Conservation (phyloP, 2,329 filamentous ascomycete species). For the Ilyonectria robusta region DNA sequence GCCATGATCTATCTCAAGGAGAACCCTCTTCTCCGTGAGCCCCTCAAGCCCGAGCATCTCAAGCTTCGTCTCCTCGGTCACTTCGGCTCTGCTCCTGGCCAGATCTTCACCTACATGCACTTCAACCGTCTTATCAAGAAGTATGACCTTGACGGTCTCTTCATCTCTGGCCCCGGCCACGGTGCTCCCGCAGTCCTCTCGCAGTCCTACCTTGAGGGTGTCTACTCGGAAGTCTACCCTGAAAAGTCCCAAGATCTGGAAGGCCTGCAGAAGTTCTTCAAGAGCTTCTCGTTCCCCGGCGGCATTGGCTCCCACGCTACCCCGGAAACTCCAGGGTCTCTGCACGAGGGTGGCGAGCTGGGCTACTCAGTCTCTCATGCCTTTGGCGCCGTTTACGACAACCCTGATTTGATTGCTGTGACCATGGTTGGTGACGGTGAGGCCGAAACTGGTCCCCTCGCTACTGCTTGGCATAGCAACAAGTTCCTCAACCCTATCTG, state of each 20-base stretch:
- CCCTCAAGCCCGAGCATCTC: constrained; percentile 77
- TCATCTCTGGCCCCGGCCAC: constrained; percentile 83
- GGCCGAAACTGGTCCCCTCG: constrained; percentile 84
- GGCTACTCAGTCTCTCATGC: constrained; percentile 87
- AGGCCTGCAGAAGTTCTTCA: constrained; percentile 83
- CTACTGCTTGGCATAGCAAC: constrained; percentile 85
- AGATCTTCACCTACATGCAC: constrained; percentile 86
- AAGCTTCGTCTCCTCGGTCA: constrained; percentile 83
- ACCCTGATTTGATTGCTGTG: constrained; percentile 80
- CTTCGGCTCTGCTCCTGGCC: constrained; percentile 85
- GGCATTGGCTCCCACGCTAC: constrained; percentile 85
- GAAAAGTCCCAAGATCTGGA: constrained; percentile 78
- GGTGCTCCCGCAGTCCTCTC: constrained; percentile 83
- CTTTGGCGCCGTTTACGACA: constrained; percentile 82
- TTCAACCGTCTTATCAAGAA: constrained; percentile 88
- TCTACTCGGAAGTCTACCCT: constrained; percentile 84
- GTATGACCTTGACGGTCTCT: constrained; percentile 80
- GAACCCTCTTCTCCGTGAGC: constrained; percentile 80
- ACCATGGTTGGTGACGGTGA: constrained; percentile 88
- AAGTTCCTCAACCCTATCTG: constrained; percentile 87
- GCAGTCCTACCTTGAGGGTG: constrained; percentile 83
- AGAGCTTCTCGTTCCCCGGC: constrained; percentile 86
- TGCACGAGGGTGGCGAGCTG: constrained; percentile 85
- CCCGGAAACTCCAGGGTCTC: constrained; percentile 82
- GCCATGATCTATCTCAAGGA: constrained; percentile 86